Conservation (phyloP, 306 rosid genomes). For the Elaeagnus macrophylla region DNA sequence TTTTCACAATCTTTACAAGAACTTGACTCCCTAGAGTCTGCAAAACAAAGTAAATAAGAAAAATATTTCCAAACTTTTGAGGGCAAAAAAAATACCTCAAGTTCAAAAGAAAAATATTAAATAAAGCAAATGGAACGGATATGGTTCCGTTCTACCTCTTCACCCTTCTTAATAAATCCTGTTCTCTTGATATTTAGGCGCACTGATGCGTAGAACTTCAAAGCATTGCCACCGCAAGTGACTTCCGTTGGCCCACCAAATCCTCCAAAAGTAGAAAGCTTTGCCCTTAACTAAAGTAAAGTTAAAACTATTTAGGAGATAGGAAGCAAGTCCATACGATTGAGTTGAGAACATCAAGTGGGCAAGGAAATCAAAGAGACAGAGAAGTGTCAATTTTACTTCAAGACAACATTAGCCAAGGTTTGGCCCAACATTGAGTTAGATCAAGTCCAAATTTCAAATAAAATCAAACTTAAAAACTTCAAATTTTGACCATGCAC, state of each 20-base stretch:
- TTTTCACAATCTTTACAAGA: constrained; percentile 58
- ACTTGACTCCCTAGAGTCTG: constrained; percentile 58
- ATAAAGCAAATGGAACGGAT: not conserved
- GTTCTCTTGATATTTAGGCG: constrained; percentile 59
- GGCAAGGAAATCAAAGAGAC: too few relatives aligned
- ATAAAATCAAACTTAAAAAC: too few relatives aligned
- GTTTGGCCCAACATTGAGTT: too few relatives aligned
- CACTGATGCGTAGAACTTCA: constrained; percentile 73
- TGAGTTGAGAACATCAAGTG: too few relatives aligned
- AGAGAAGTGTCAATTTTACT: too few relatives aligned
- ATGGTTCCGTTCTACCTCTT: constrained; percentile 34
- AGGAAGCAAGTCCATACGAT: too few relatives aligned
- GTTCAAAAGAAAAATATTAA: not conserved
- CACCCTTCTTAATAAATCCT: constrained; percentile 46
- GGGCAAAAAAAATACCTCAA: not conserved
- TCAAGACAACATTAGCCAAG: too few relatives aligned
- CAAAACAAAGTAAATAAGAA: not conserved
- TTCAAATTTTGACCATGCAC: too few relatives aligned
- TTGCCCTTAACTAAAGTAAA: constrained; percentile 47
- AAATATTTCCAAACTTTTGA: constrained; percentile 4
- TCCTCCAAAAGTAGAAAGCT: constrained; percentile 32
- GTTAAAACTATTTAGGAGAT: constrained; percentile 10
- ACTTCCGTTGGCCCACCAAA: constrained; percentile 50
- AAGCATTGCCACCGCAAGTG: constrained; percentile 89
- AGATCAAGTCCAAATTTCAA: too few relatives aligned